Percentiles rank a stretch among this genome's conserved stretches.
Evolutionary conservation across 106 monocot genomes (phyloP).

Genomic region (Acorus calamus): DNA sequence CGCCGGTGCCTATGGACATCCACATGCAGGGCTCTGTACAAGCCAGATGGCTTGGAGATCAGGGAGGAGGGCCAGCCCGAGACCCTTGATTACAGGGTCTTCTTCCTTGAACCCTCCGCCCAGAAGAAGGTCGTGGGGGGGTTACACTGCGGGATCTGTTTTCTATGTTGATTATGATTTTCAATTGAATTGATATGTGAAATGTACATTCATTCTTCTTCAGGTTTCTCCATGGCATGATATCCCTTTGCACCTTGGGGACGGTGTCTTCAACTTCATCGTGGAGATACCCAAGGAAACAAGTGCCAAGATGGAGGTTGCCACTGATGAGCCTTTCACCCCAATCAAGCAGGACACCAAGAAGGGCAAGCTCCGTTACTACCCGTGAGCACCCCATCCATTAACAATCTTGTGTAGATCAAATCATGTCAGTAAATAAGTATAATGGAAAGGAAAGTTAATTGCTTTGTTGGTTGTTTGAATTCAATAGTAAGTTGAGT

Average conservation of each 20-base stretch:
- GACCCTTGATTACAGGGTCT: constrained; percentile 89
- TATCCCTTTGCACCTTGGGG: constrained; percentile 58
- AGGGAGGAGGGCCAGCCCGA: constrained; percentile 73
- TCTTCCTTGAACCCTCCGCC: constrained; percentile 61
- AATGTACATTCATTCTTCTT: too few species aligned
- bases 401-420: too few species aligned
- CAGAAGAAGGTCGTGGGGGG: constrained; percentile 29
- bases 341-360: constrained; percentile 98
- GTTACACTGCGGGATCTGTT: neutral
- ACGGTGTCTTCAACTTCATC: constrained; percentile 76
- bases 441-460: too few species aligned
- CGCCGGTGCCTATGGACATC: too few species aligned
- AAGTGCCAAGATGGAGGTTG: constrained; percentile 96
- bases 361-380: constrained; percentile 98
- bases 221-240: constrained; percentile 94
- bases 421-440: too few species aligned
- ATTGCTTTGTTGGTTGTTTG: too few species aligned
- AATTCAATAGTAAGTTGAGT: too few species aligned
- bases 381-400: constrained; percentile 46
- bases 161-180: neutral
- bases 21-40: constrained; percentile 34
- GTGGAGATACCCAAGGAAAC: constrained; percentile 96
- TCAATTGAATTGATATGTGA: too few species aligned
- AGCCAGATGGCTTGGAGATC: constrained; percentile 20
- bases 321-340: constrained; percentile 79